Conservation (phyloP, 2,329 filamentous ascomycete genomes). For the Talaromyces albobiverticillius region DNA sequence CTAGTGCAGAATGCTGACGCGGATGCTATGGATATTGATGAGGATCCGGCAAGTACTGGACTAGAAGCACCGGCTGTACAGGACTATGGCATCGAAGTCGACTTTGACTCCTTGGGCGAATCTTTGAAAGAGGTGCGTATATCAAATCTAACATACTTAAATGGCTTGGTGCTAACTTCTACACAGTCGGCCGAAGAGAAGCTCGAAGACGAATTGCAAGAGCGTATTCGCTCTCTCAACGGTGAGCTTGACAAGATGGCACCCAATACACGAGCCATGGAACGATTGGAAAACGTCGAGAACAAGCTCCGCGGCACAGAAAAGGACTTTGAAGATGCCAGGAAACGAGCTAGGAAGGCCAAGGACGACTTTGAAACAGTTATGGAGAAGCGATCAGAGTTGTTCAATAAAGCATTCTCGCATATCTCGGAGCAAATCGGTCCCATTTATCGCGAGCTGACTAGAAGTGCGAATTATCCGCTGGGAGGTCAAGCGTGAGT, state of each 20-base stretch:
- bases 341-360: slow-evolving; percentile 67
- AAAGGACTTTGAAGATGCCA: slow-evolving; percentile 83
- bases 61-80: slow-evolving; percentile 65
- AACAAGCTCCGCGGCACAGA: slow-evolving; percentile 78
- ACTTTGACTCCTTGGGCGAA: slow-evolving; percentile 78
- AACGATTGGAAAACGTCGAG: slow-evolving; percentile 83
- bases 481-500: slow-evolving; percentile 72
- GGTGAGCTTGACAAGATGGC: slow-evolving; percentile 88
- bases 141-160: not conserved
- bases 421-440: slow-evolving; percentile 96
- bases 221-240: slow-evolving; percentile 71
- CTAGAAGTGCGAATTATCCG: slow-evolving; percentile 83
- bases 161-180: slow-evolving; percentile 25
- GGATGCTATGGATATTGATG: slow-evolving; percentile 91
- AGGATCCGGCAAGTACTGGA: slow-evolving; percentile 51
- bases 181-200: slow-evolving; percentile 65
- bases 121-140: slow-evolving; percentile 71
- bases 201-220: slow-evolving; percentile 71
- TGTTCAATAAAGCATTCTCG: slow-evolving; percentile 92
- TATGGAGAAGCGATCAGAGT: slow-evolving; percentile 77
- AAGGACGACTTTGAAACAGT: slow-evolving; percentile 81
- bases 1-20: slow-evolving; percentile 68
- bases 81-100: slow-evolving; percentile 86
- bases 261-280: slow-evolving; percentile 93
- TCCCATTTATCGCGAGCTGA: slow-evolving; percentile 92